Percentiles rank a stretch among this genome's conserved stretches.
Conservation (phyloP, 805 yeast species). For the Yarrowia divulgata region DNA sequence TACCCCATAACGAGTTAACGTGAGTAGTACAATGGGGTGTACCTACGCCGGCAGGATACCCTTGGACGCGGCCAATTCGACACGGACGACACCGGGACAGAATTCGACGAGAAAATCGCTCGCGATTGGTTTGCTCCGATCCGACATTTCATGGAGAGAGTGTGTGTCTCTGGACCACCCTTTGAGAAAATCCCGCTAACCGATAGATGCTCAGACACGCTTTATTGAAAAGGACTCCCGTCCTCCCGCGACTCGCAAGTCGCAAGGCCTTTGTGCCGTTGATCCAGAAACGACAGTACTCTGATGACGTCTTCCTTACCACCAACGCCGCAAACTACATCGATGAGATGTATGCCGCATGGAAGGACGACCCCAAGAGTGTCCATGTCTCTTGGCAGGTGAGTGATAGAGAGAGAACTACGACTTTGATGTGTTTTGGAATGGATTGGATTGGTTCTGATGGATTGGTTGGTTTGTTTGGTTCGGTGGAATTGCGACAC, state of each 20-base stretch:
- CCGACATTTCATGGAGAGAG: not conserved
- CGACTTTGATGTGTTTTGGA: conserved; percentile 1
- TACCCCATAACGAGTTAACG: conserved; percentile 37
- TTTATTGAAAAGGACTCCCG: conserved; percentile 38
- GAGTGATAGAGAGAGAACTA: not conserved
- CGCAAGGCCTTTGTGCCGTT: conserved; percentile 38
- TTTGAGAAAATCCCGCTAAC: conserved; percentile 29
- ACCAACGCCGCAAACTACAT: conserved; percentile 88
- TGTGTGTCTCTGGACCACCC: too few species aligned
- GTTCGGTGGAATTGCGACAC: not conserved
- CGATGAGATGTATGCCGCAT: conserved; percentile 97
- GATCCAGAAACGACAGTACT: conserved; percentile 42
- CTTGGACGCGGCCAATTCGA: conserved; percentile 4
- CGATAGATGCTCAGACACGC: conserved; percentile 38
- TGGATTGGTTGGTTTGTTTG: not conserved
- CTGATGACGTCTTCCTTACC: conserved; percentile 76
- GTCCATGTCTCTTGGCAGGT: conserved; percentile 94
- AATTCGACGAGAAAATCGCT: not conserved
- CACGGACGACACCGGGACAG: not conserved
- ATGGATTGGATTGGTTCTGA: not conserved
- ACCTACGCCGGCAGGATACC: conserved; percentile 11
- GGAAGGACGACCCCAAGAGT: conserved; percentile 87
- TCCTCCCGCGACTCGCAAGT: conserved; percentile 37
- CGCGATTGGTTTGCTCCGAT: not conserved
- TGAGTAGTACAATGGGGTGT: conserved; percentile 35